Evolutionary conservation across 2,329 filamentous ascomycete species (phyloP).

Genomic region (Thielaviopsis punctulata): DNA sequence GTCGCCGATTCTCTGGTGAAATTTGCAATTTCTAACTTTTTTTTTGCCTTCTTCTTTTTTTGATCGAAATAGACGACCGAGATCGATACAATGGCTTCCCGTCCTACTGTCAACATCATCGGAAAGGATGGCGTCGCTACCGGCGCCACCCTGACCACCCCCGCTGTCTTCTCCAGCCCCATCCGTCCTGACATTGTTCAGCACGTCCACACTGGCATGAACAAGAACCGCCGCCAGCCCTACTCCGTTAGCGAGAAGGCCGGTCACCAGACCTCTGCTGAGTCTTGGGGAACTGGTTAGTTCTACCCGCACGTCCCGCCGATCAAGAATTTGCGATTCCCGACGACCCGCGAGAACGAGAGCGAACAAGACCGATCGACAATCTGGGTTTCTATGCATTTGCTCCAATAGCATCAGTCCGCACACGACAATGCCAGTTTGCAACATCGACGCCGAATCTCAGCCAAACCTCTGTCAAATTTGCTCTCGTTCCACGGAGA

Average conservation of each 20-base stretch:
- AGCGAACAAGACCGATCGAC: background rate
- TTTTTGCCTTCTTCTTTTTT: conserved; percentile 1
- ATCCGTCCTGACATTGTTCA: conserved; percentile 99
- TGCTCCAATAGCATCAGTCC: too few relatives aligned
- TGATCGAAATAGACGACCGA: conserved; percentile 16
- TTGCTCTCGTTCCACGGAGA: background rate
- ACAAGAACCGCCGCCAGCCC: conserved; percentile 99
- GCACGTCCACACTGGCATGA: conserved; percentile 96
- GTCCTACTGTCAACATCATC: conserved; percentile 96
- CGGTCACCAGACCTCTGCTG: conserved; percentile 98
- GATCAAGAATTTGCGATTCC: background rate
- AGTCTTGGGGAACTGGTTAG: conserved; percentile 99
- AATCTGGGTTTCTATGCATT: too few relatives aligned
- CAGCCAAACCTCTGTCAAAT: too few relatives aligned
- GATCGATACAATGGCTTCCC: conserved; percentile 63
- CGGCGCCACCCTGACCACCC: conserved; percentile 78
- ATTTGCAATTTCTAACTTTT: conserved; percentile 8
- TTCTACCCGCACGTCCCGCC: conserved; percentile 18
- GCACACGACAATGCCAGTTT: too few relatives aligned
- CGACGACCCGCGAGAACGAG: background rate
- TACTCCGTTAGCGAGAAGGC: conserved; percentile 99
- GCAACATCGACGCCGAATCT: background rate
- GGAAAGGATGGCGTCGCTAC: conserved; percentile 87
- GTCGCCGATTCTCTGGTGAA: background rate
- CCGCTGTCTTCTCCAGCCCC: conserved; percentile 89